Base-by-base conservation (phyloP, 768 basidiomycete species). In the Vararia minispora region DNA sequence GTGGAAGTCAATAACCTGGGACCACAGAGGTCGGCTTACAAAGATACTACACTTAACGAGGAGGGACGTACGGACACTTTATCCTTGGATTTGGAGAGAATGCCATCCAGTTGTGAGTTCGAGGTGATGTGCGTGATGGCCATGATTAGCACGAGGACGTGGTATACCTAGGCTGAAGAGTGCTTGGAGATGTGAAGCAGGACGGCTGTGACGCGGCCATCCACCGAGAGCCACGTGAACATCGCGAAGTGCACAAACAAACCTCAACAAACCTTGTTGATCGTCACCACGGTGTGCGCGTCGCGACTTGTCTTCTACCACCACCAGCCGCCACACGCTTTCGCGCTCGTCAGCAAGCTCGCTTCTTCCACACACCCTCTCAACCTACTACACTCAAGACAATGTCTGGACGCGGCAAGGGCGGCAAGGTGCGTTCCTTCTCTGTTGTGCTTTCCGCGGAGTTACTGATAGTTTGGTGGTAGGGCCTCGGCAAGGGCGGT, bases 1-100 rank as follows among this genome's bases (percentile, higher is more conserved):
- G 56, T 87, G 82, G 52, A 89, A 89, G 59, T 89, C 86, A 43
- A 89, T 84, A 42, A 89, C 78, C 83, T 85, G 33, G 17, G 27
- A 44, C 31, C 25, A 23, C 18, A 24, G 30, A 46, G 34, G 24
- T 22, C 9, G 32, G 38, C 27, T n/a, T n/a, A n/a, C n/a, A n/a
- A n/a, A n/a, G n/a, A n/a, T n/a, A n/a, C n/a, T n/a, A n/a, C n/a
- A n/a, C n/a, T n/a, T n/a, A n/a, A n/a, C n/a, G n/a, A n/a, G n/a
- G n/a, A n/a, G n/a, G n/a, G n/a, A n/a, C 65, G 52, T 39, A 85
- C 84, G 17, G 80, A 70, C 21, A 86, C 54, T 52, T 83, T 85
- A 37, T 71, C 67, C 41, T 68, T 68, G 3, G 72, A 72, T 49
- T 71, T 68, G 6, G 67, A 64, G 20, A 87, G 56, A 30, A 82